Evolutionary conservation across 352 stramenopile species (phyloP), one percentile per base, ranked within the genome.

Genomic region (Globisporangium perplexum): DNA sequence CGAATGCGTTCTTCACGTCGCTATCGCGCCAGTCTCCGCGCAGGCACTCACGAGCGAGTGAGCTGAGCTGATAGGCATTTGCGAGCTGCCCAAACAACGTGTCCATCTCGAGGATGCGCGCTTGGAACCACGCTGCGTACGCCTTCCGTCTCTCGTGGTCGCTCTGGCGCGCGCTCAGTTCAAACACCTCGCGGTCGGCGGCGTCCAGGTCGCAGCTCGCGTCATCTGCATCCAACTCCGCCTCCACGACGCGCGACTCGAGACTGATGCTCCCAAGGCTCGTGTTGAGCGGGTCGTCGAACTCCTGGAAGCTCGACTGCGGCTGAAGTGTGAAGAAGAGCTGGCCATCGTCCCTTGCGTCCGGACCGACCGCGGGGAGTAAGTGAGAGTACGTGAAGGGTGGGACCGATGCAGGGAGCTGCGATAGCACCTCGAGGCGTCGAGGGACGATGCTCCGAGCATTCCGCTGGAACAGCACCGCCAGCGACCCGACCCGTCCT

Each of bases 71-170:
- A 42, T 68, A 77, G 0, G 78, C 74, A 45, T 65, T 62, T 4
- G 43, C 48, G 28, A 92, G 63, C 24, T 92, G 78, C 4, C 81
- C 81, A 53, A 79, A 88, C 4, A 70, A 42, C 18, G 60, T 59
- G 23, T 92, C 81, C 50, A 92, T 46, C 24, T 86, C 70, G 18
- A 84, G 20, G 38, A 89, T 75, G 18, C 73, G 77, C 26, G 56
- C 53, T 15, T 41, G 68, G 24, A 86, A 85, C 81, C 81, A 92
- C 26, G 60, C 46, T 0, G 56, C 59, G 30, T 77, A 88, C n/a
- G 54, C 50, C 5, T 65, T 36, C 38, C 62, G 58, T 28, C 60
- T 53, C 7, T 78, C 59, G 23, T 68, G 53, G 47, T 38, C 48
- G 7, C 56, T 57, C 42, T 72, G 43, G 3, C 44, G 51, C 1